Evolutionary conservation across 768 basidiomycete genomes (phyloP).

Genomic region (Tylopilus intermedius): DNA sequence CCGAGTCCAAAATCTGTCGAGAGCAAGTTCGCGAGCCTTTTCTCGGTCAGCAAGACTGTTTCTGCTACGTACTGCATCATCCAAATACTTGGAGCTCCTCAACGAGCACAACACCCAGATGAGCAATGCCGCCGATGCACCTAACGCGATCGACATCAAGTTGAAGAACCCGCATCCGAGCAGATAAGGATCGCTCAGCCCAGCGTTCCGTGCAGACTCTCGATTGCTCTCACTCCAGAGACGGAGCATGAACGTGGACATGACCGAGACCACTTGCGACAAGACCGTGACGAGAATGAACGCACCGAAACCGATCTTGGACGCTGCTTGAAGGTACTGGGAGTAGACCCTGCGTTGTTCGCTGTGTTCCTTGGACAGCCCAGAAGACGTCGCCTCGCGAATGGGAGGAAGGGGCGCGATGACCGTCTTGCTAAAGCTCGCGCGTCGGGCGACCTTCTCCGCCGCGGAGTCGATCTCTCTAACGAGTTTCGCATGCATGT

Average conservation of each 20-base stretch:
- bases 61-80: slow-evolving; percentile 57
- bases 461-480: slow-evolving; percentile 33
- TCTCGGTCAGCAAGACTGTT: background rate
- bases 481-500: slow-evolving; percentile 16
- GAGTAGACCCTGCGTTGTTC: slow-evolving; percentile 81
- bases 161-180: slow-evolving; percentile 66
- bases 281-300: slow-evolving; percentile 52
- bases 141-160: slow-evolving; percentile 49
- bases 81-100: slow-evolving; percentile 67
- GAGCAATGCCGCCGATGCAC: slow-evolving; percentile 52
- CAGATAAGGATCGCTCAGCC: slow-evolving; percentile 52
- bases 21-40: background rate
- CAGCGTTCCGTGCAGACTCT: slow-evolving; percentile 49
- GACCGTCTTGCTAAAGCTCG: slow-evolving; percentile 55
- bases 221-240: slow-evolving; percentile 80
- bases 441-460: slow-evolving; percentile 55
- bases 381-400: slow-evolving; percentile 32
- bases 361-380: slow-evolving; percentile 61
- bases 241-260: slow-evolving; percentile 63
- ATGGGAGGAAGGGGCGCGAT: slow-evolving; percentile 38
- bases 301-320: slow-evolving; percentile 62
- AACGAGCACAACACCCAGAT: slow-evolving; percentile 78
- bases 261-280: slow-evolving; percentile 57
- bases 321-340: slow-evolving; percentile 76
- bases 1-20: slow-evolving; percentile 67